These are phyloP conservation scores for Debaryomyces maramus DNA, from an alignment of 805 yeast species.

Conservation along the genomic window DNA sequence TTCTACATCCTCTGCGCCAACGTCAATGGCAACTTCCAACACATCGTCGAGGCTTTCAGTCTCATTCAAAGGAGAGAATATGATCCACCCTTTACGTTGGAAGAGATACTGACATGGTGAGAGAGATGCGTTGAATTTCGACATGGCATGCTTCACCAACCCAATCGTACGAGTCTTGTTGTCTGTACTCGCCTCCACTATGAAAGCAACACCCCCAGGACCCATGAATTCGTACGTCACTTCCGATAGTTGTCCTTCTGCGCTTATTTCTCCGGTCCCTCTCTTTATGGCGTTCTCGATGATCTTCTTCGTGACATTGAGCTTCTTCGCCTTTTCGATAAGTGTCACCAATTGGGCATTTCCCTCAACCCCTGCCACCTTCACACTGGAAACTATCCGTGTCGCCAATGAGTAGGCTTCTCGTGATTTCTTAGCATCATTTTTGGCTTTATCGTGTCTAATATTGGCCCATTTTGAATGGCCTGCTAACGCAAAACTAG, in stretches of 20 bases:
- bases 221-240: constrained; percentile 87
- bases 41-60: constrained; percentile 56
- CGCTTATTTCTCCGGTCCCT: constrained; percentile 67
- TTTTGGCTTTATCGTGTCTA: constrained; percentile 90
- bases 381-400: constrained; percentile 73
- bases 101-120: constrained; percentile 80
- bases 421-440: constrained; percentile 76
- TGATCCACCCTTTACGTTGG: constrained; percentile 72
- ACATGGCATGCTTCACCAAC: constrained; percentile 70
- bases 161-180: constrained; percentile 82
- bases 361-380: constrained; percentile 69
- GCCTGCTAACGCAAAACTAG: constrained; percentile 51
- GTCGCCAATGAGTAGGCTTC: constrained; percentile 70
- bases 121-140: constrained; percentile 65
- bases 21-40: constrained; percentile 72
- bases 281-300: constrained; percentile 86
- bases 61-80: constrained; percentile 41
- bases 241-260: constrained; percentile 46
- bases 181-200: constrained; percentile 86
- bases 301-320: constrained; percentile 78
- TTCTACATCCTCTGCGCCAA: constrained; percentile 79
- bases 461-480: constrained; percentile 96
- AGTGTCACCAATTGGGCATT: constrained; percentile 63
- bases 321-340: constrained; percentile 73
- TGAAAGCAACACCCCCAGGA: constrained; percentile 86